These are phyloP conservation scores for Clohesyomyces aquaticus DNA, from an alignment of 495 filamentous ascomycete genomes.

Conservation along the genomic window DNA sequence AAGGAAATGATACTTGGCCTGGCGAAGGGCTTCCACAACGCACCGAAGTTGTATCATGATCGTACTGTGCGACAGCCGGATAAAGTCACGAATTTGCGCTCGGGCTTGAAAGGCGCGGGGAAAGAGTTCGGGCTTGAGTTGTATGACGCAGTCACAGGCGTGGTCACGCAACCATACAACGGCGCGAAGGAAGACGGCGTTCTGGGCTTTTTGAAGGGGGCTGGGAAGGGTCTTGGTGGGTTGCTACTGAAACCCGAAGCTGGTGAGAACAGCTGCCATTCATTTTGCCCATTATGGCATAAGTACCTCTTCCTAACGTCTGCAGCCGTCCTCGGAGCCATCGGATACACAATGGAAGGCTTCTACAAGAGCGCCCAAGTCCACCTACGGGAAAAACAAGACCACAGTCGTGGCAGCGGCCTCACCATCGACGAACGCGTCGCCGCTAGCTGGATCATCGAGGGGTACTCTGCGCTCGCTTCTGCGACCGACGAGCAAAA, in stretches of 20 bases:
- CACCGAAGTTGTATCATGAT: constrained; percentile 32
- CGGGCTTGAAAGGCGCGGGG: constrained; percentile 21
- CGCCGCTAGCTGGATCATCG: too few species aligned
- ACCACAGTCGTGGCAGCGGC: too few species aligned
- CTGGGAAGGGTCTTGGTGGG: constrained; percentile 30
- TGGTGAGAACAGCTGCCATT: too few species aligned
- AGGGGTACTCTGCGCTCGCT: too few species aligned
- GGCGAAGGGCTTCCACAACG: constrained; percentile 31
- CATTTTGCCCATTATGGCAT: too few species aligned
- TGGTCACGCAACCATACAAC: constrained; percentile 23
- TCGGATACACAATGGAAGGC: constrained; percentile 10
- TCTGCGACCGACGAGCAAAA: too few species aligned
- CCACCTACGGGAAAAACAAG: too few species aligned
- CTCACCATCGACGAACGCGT: too few species aligned
- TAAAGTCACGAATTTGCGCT: constrained; percentile 23
- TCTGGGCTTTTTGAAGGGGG: constrained; percentile 25
- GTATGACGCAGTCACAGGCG: constrained; percentile 27
- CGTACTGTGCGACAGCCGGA: constrained; percentile 20
- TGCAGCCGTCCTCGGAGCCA: constrained; percentile 5
- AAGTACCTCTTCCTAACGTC: too few species aligned
- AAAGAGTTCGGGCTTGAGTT: constrained; percentile 20
- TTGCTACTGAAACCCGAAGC: constrained; percentile 22
- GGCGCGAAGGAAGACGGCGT: constrained; percentile 25
- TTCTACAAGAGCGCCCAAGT: too few species aligned
- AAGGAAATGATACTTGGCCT: constrained; percentile 11